A percentile compares a stretch with the other conserved stretches of the same genome.
Conservation (phyloP, 2,329 filamentous ascomycete species). For the Bipolaris sorokiniana region DNA sequence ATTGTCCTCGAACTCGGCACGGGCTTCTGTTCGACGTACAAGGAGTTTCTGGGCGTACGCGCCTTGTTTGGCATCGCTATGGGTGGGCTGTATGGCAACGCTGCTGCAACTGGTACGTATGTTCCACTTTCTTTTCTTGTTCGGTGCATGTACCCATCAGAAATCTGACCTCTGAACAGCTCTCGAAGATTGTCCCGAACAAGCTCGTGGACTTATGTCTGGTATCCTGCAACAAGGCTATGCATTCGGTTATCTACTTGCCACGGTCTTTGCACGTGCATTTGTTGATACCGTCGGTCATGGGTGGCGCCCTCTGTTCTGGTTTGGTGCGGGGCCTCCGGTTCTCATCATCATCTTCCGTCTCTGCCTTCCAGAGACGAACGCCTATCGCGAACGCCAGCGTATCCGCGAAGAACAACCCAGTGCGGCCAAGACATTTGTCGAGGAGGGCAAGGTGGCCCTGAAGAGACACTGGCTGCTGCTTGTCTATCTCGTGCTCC, state of each 20-base stretch:
- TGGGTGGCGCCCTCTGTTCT: constrained; percentile 84
- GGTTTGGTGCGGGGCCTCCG: constrained; percentile 84
- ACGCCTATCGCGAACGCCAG: constrained; percentile 71
- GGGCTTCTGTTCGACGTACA: constrained; percentile 64
- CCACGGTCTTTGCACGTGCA: constrained; percentile 62
- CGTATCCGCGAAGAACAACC: constrained; percentile 64
- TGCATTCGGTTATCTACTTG: constrained; percentile 68
- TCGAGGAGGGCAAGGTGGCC: constrained; percentile 78
- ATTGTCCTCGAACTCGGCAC: constrained; percentile 66
- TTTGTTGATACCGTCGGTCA: constrained; percentile 78
- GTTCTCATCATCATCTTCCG: constrained; percentile 81
- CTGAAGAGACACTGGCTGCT: constrained; percentile 80
- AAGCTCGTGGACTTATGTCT: constrained; percentile 65
- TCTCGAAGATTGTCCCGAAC: constrained; percentile 65
- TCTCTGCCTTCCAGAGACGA: constrained; percentile 77
- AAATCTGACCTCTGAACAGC: constrained; percentile 43
- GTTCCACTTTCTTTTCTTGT: not conserved
- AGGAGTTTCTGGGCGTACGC: constrained; percentile 64
- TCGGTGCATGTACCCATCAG: not conserved
- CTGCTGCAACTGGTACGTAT: constrained; percentile 58
- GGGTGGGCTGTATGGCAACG: constrained; percentile 68
- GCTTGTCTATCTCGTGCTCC: constrained; percentile 78
- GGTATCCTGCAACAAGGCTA: constrained; percentile 69
- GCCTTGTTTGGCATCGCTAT: constrained; percentile 69
- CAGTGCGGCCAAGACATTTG: constrained; percentile 69